Conservation (phyloP, 2,329 filamentous ascomycete genomes). For the Cladobotryum protrusum region DNA sequence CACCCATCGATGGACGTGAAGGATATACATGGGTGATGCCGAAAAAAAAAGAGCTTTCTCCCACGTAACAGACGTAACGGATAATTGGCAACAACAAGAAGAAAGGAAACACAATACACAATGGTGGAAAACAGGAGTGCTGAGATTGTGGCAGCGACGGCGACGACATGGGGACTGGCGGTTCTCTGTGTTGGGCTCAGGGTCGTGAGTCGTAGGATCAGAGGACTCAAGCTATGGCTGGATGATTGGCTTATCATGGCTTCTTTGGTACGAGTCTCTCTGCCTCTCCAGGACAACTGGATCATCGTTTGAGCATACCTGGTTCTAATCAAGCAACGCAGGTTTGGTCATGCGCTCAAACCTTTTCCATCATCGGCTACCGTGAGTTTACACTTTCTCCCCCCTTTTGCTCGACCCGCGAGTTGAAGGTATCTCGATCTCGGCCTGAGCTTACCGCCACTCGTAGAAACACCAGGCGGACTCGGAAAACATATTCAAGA, state of each 20-base stretch:
- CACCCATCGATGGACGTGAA: too few relatives aligned
- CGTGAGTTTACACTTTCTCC: slow-evolving; percentile 5
- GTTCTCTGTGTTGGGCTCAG: slow-evolving; percentile 1
- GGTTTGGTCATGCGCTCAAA: slow-evolving; percentile 3
- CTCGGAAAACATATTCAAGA: slow-evolving; percentile 14
- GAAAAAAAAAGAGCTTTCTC: too few relatives aligned
- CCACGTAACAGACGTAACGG: too few relatives aligned
- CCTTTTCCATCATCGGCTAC: slow-evolving; percentile 5
- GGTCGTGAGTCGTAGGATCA: not conserved
- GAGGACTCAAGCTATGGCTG: slow-evolving; percentile 3
- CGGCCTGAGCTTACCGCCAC: not conserved
- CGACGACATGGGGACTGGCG: slow-evolving; percentile 7
- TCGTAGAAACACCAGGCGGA: slow-evolving; percentile 2
- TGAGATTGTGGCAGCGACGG: not conserved
- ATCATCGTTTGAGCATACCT: not conserved
- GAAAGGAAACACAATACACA: too few relatives aligned
- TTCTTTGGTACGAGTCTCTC: slow-evolving; percentile 4
- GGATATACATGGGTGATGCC: too few relatives aligned
- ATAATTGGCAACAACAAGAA: too few relatives aligned
- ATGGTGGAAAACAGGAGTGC: too few relatives aligned
- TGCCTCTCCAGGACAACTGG: not conserved
- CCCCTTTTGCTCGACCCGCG: not conserved
- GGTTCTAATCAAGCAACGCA: not conserved
- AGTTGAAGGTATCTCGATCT: not conserved
- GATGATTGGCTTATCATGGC: slow-evolving; percentile 12